Base-by-base conservation (phyloP, 371 early-diverging fungal genomes). In the Entomophthora muscae region DNA sequence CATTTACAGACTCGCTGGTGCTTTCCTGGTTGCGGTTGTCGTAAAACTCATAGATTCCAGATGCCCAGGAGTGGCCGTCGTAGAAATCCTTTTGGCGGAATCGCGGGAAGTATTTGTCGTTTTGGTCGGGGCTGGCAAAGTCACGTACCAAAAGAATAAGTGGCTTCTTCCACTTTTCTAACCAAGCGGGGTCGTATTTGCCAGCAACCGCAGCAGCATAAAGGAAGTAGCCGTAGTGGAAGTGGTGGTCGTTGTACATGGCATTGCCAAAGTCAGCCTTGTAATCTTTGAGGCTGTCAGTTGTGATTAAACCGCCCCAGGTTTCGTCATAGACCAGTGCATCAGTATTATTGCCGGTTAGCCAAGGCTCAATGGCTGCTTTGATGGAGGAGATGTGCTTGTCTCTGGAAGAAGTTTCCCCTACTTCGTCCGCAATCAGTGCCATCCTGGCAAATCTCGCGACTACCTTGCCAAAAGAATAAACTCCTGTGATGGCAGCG, bases 11-110 rank as follows among this genome's bases (percentile, higher is more conserved):
- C 68, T 88, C 89, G 21, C 84, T 82, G 0, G 84, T 76, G 13
- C 83, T 83, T 67, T 88, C 88, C 64, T 85, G 86, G 68, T 88
- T 83, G 56, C 82, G 76, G 59, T 83, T 84, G 61, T 85, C 86
- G 10, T 72, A 33, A 1, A 80, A 78, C 3, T 75, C 81, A 68
- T 81, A 75, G 2, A 81, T 68, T 52, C 88, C 89, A 2, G 81
- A 81, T 0, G 89, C 86, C 89, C 89, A 89, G 81, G n/a, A n/a
- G n/a, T n/a, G n/a, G n/a, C n/a, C n/a, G n/a, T n/a, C n/a, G n/a
- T n/a, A n/a, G n/a, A n/a, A n/a, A n/a, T n/a, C n/a, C n/a, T n/a
- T n/a, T n/a, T n/a, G n/a, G n/a, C n/a, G n/a, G n/a, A n/a, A n/a
- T n/a, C 66, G 75, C 27, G 87, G 83, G 68, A 83, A 89, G 60